Conservation (phyloP, 345 rosid species). For the Kernera saxatilis region DNA sequence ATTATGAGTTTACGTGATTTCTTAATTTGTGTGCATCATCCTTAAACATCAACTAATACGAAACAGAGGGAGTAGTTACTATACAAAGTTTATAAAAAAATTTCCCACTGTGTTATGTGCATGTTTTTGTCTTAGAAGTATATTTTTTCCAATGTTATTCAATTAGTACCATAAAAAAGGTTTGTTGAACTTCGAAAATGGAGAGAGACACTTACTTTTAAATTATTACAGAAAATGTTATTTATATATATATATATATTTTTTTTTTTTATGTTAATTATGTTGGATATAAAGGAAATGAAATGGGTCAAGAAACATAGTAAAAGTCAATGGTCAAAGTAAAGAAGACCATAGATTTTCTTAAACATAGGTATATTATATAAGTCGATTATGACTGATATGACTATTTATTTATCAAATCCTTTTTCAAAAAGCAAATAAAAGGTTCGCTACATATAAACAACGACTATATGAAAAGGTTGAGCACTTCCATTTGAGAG, state of each 20-base stretch:
- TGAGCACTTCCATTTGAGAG: no score
- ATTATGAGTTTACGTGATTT: no score
- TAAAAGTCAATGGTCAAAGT: slow-evolving; percentile 17
- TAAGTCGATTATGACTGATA: no score
- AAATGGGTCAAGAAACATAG: neutral
- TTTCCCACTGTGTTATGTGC: neutral
- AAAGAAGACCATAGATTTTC: neutral
- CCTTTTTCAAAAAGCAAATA: no score
- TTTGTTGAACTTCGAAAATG: neutral
- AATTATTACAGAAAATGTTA: neutral
- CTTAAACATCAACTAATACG: no score
- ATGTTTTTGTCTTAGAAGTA: neutral
- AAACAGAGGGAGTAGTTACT: no score
- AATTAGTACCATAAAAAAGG: neutral
- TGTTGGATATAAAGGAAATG: neutral
- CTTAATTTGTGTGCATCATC: no score
- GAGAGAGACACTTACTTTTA: neutral
- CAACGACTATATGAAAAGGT: no score
- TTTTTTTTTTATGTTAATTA: no score
- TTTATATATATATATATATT: no score
- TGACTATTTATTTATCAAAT: no score
- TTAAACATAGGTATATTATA: neutral
- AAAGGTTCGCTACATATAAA: no score
- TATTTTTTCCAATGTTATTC: neutral
- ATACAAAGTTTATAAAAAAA: neutral